Evolutionary conservation across 169 alveolate genomes (phyloP).

Genomic region (Plasmodium cynomolgi): DNA sequence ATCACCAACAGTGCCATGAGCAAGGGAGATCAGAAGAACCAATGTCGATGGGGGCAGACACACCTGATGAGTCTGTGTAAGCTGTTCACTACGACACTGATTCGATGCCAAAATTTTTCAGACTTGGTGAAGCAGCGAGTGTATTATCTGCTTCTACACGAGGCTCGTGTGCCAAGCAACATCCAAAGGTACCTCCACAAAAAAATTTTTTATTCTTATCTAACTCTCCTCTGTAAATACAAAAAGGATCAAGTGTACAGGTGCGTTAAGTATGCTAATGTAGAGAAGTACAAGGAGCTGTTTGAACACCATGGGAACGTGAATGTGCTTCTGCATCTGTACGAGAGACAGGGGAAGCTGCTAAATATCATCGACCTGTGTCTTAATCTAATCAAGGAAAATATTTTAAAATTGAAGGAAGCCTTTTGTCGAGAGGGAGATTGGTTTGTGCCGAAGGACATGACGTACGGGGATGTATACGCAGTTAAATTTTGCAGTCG

Average conservation of each 20-base stretch:
- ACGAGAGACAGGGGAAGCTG: conserved; percentile 31
- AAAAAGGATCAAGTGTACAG: conserved; percentile 26
- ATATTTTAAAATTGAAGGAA: conserved; percentile 8
- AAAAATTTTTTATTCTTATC: background rate
- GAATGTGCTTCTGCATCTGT: conserved; percentile 19
- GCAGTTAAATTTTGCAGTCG: background rate
- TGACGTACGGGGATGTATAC: conserved; percentile 33
- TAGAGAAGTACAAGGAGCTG: background rate
- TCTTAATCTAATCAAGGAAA: conserved; percentile 9
- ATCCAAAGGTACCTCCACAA: conserved; percentile 18
- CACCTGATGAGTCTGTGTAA: background rate
- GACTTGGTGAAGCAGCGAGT: background rate
- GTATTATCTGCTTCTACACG: conserved; percentile 18
- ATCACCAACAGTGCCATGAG: background rate
- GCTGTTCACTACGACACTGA: background rate
- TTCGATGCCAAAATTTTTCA: background rate
- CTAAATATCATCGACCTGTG: conserved; percentile 10
- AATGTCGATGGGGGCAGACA: background rate
- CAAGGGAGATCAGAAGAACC: background rate
- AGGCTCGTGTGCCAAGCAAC: background rate
- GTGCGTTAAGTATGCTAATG: background rate
- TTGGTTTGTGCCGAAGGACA: background rate
- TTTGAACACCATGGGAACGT: background rate
- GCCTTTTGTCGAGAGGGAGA: background rate
- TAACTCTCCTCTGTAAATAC: conserved; percentile 5